Evolutionary conservation across 2,329 filamentous ascomycete genomes (phyloP), one percentile per base, ranked within the genome.

Genomic region (Colletotrichum coccodes): DNA sequence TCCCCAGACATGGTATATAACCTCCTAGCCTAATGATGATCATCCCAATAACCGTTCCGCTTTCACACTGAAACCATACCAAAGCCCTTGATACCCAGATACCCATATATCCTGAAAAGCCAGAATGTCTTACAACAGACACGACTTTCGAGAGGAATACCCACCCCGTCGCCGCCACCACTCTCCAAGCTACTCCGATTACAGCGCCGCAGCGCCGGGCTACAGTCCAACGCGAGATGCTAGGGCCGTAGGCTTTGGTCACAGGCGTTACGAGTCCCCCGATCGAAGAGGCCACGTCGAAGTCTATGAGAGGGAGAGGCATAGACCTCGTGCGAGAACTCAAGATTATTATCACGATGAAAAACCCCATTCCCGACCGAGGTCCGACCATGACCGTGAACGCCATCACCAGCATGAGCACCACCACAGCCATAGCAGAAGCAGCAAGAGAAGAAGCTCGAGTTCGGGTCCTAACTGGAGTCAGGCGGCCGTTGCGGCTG

Each of bases 401-500:
- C 47, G 32, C 8, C 38, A 30, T 1, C 47, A 54, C 12, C 26
- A 36, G 3, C 42, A 53, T 16, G 30, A 23, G 0, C 30, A 42
- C 32, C 60, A 59, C n/a, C 18, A 34, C 54, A 14, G 32, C 40
- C 28, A 46, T 7, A 7, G 28, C 7, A 49, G 26, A 14, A 57
- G 46, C 12, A 34, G 42, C 40, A 68, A 56, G 9, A 60, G 65
- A 30, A 65, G 65, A 36, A 46, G 54, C 14, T 68, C 65, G 2
- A 52, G 34, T 21, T 36, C 38, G 1, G 61, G 53, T 3, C 32
- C 49, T 0, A 56, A 65, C 16, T 68, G 61, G 65, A 42, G 34
- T 6, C 65, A 68, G 23, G 54, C 65, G 12, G 65, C 54, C 8
- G 52, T 68, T 16, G 61, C 65, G 12, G 65, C 65, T 28, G 65